Evolutionary conservation across 441 rosid genomes (phyloP).

Genomic region (Iberis amara): DNA sequence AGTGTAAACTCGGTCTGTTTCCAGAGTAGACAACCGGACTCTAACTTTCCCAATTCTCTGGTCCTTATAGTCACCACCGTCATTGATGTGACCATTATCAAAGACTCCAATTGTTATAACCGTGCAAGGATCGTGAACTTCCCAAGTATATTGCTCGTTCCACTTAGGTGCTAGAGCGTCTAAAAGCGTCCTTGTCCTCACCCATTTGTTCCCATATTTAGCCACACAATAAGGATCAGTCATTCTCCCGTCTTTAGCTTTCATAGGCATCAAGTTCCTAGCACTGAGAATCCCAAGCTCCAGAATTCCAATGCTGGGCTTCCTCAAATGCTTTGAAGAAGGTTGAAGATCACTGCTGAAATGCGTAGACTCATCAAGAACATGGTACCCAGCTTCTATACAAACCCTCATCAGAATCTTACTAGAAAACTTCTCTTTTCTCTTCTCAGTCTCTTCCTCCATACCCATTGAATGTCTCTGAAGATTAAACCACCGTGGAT

Average conservation of each 20-base stretch:
- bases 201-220: conserved; percentile 72
- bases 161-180: conserved; percentile 50
- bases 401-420: conserved; percentile 41
- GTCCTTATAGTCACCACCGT: conserved; percentile 52
- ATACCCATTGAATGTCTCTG: conserved; percentile 33
- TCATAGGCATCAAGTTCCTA: conserved; percentile 52
- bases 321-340: conserved; percentile 49
- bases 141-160: conserved; percentile 75
- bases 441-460: conserved; percentile 43
- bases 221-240: conserved; percentile 67
- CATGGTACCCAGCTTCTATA: conserved; percentile 61
- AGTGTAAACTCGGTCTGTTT: conserved; percentile 53
- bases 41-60: conserved; percentile 65
- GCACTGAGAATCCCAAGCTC: conserved; percentile 65
- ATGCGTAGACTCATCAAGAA: conserved; percentile 61
- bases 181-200: conserved; percentile 57
- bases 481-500: conserved; percentile 48
- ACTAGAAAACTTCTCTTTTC: conserved; percentile 69
- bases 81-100: conserved; percentile 51
- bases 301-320: conserved; percentile 48
- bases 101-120: conserved; percentile 57
- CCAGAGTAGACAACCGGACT: conserved; percentile 57
- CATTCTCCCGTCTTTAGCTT: conserved; percentile 44
- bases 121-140: conserved; percentile 61
- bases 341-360: conserved; percentile 72